Percentiles rank a stretch among this genome's conserved stretches.
phyloP scores from a whole-genome alignment of 306 rosid genomes.

The Medicago ruthenica region DNA sequence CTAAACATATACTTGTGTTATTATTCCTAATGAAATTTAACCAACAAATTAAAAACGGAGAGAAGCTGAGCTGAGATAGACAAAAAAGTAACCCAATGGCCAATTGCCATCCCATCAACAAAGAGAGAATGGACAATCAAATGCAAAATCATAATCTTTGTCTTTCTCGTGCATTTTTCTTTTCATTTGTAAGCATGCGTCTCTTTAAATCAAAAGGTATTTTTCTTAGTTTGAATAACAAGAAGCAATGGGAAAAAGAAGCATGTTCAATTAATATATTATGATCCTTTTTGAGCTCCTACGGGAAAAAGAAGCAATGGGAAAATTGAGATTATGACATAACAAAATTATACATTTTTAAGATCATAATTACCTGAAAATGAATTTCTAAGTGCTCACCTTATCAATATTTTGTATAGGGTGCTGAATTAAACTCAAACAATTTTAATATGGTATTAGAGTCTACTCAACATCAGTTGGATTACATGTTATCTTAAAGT shows the following conservation, averaged over 20 bases:
- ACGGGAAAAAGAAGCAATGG: background rate
- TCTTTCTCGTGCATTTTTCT: background rate
- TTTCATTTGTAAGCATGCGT: background rate
- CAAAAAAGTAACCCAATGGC: background rate
- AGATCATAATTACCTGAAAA: no score
- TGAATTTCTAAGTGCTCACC: no score
- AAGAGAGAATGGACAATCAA: background rate
- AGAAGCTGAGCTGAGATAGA: background rate
- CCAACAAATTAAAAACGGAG: background rate
- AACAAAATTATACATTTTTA: no score
- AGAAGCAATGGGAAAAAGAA: no score
- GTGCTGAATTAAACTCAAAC: no score
- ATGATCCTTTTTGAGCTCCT: background rate
- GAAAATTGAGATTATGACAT: background rate
- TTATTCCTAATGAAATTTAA: background rate
- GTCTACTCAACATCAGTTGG: no score
- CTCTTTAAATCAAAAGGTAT: background rate
- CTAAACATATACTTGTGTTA: background rate
- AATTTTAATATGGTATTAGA: no score
- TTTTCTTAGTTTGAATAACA: background rate
- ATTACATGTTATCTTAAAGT: no score
- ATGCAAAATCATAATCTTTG: background rate
- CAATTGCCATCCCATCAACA: no score
- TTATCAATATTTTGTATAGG: no score
- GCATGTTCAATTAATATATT: background rate